phyloP scores from a whole-genome alignment of 345 rosid genomes.

The Theobroma cacao region DNA sequence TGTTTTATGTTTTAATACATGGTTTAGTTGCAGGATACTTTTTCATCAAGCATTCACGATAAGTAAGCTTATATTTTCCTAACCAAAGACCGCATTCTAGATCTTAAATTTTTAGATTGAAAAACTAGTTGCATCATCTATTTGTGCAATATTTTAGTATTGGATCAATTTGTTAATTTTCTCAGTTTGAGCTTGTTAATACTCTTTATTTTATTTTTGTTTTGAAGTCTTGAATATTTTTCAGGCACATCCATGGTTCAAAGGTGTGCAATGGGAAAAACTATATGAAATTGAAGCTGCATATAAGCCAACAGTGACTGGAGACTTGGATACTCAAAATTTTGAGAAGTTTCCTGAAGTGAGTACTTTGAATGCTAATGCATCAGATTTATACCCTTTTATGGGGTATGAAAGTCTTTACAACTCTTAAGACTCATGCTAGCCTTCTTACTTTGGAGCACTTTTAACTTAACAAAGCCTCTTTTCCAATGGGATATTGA shows the following conservation, averaged over 20 bases:
- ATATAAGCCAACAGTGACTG: constrained; percentile 74
- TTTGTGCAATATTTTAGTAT: background rate
- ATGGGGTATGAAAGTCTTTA: background rate
- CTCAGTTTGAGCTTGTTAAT: constrained; percentile 14
- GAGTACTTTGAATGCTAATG: constrained; percentile 32
- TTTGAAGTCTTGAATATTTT: constrained; percentile 20
- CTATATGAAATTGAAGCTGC: constrained; percentile 89
- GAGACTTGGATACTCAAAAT: constrained; percentile 94
- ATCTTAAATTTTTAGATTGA: constrained; percentile 4
- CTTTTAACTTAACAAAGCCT: background rate
- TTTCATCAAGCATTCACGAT: background rate
- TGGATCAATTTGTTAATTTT: background rate
- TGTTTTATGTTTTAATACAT: background rate
- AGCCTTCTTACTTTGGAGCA: background rate
- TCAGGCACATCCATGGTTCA: constrained; percentile 88
- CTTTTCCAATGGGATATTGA: background rate
- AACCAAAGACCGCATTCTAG: background rate
- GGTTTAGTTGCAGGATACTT: background rate
- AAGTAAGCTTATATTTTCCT: background rate
- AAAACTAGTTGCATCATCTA: background rate
- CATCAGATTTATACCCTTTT: background rate
- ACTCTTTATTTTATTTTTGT: background rate
- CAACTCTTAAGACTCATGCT: background rate
- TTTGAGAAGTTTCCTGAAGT: constrained; percentile 98
- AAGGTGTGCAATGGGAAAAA: constrained; percentile 73